Conservation (phyloP, 345 rosid genomes). For the Clausena lansium region DNA sequence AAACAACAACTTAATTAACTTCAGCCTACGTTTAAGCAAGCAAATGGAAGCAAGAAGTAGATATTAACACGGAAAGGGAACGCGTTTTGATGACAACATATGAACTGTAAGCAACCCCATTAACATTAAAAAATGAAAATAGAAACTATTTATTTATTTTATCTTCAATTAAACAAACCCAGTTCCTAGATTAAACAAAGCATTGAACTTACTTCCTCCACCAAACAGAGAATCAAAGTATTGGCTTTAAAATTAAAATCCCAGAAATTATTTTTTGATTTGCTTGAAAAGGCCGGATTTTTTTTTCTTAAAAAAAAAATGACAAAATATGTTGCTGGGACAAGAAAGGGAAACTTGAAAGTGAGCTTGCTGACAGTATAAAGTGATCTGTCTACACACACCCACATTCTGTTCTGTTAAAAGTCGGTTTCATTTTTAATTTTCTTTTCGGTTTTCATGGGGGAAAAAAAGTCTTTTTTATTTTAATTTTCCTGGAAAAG, state of each 20-base stretch:
- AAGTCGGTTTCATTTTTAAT: slow-evolving; percentile 17
- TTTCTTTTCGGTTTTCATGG: neutral
- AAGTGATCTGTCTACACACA: slow-evolving; percentile 29
- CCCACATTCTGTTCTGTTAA: slow-evolving; percentile 32
- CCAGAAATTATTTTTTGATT: neutral
- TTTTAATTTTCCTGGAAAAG: neutral
- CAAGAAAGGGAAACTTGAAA: slow-evolving; percentile 9
- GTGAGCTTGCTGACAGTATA: slow-evolving; percentile 38
- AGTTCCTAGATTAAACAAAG: neutral
- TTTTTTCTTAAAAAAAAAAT: neutral
- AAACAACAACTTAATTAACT: slow-evolving; percentile 6
- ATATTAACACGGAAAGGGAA: slow-evolving; percentile 44
- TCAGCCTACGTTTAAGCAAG: slow-evolving; percentile 5
- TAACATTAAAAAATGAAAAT: slow-evolving; percentile 8
- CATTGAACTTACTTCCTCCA: neutral
- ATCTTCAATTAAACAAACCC: slow-evolving; percentile 3
- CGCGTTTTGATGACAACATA: slow-evolving; percentile 56
- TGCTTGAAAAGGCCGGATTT: neutral
- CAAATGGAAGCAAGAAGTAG: neutral
- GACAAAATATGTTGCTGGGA: neutral
- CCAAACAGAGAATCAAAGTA: slow-evolving; percentile 1
- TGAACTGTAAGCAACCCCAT: slow-evolving; percentile 52
- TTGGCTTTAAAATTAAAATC: neutral
- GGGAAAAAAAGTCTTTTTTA: neutral
- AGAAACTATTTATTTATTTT: neutral